Conservation (phyloP, 306 rosid species). For the Trifolium dubium region DNA sequence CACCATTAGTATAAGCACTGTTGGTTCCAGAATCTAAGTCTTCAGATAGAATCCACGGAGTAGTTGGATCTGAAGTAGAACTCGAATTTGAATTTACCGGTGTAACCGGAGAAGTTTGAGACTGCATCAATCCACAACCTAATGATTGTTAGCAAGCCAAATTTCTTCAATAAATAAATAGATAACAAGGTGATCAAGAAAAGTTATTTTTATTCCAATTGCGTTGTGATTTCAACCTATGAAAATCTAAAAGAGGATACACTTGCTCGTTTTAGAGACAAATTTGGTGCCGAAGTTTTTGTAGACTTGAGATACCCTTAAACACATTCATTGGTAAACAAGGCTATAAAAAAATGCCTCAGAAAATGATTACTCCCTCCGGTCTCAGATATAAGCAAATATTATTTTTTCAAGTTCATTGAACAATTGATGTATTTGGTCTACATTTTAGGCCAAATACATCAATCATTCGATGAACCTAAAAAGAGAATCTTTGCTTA, state of each 20-base stretch:
- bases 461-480: too few relatives aligned
- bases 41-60: conserved; percentile 60
- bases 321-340: conserved; percentile 8
- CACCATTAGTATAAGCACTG: conserved; percentile 49
- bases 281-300: background rate
- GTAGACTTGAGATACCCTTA: conserved; percentile 16
- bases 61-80: conserved; percentile 62
- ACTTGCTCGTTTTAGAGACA: conserved; percentile 10
- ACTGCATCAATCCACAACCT: conserved; percentile 51
- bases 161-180: conserved; percentile 25
- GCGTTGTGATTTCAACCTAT: background rate
- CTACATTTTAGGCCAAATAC: too few relatives aligned
- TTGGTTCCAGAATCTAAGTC: conserved; percentile 72
- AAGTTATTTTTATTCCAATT: background rate
- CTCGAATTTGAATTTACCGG: conserved; percentile 79
- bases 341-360: background rate
- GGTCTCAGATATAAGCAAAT: too few relatives aligned
- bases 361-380: too few relatives aligned
- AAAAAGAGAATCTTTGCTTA: too few relatives aligned
- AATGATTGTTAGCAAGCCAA: conserved; percentile 39
- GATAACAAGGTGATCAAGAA: background rate
- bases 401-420: too few relatives aligned
- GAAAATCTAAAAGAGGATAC: conserved; percentile 6
- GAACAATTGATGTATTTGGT: too few relatives aligned
- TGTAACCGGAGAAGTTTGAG: conserved; percentile 74